A percentile compares a stretch with the other conserved stretches of the same genome.
phyloP scores from a whole-genome alignment of 208 protist species.

The Leishmania mexicana region DNA sequence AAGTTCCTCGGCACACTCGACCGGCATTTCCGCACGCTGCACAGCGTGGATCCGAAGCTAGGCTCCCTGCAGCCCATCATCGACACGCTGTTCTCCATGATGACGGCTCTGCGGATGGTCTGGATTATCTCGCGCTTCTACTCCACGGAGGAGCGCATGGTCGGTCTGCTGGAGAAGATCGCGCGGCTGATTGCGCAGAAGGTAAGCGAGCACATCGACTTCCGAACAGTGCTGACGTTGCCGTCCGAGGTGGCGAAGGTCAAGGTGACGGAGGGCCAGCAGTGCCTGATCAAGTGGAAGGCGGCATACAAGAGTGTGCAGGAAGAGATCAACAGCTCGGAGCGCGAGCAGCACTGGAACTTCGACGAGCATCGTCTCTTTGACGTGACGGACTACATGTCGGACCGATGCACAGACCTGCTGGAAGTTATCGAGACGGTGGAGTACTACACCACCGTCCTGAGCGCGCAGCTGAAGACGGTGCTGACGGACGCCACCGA shows the following conservation, averaged over 20 bases:
- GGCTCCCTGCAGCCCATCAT: conserved; percentile 94
- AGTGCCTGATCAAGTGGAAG: conserved; percentile 96
- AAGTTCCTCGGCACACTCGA: conserved; percentile 99
- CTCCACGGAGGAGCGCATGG: conserved; percentile 98
- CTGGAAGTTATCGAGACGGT: conserved; percentile 94
- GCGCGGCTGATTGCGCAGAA: conserved; percentile 96
- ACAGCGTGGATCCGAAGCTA: conserved; percentile 77
- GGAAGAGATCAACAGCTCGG: conserved; percentile 96
- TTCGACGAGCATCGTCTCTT: conserved; percentile 98
- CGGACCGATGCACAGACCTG: conserved; percentile 94
- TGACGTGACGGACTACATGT: conserved; percentile 98
- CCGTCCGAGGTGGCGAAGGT: conserved; percentile 71
- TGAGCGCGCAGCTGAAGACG: conserved; percentile 96
- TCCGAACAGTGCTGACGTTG: conserved; percentile 87
- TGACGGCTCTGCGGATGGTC: conserved; percentile 99
- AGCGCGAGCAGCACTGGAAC: conserved; percentile 97
- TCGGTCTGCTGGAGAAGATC: conserved; percentile 97
- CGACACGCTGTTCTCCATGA: conserved; percentile 98
- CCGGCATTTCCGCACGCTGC: conserved; percentile 98
- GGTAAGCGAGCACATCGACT: conserved; percentile 94
- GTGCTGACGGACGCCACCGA: conserved; percentile 96
- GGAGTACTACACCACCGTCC: conserved; percentile 96
- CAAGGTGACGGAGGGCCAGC: conserved; percentile 91
- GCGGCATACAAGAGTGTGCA: conserved; percentile 93
- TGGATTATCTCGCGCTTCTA: conserved; percentile 99